Evolutionary conservation across 345 rosid species (phyloP).

Genomic region (Chamaenerion angustifolium): DNA sequence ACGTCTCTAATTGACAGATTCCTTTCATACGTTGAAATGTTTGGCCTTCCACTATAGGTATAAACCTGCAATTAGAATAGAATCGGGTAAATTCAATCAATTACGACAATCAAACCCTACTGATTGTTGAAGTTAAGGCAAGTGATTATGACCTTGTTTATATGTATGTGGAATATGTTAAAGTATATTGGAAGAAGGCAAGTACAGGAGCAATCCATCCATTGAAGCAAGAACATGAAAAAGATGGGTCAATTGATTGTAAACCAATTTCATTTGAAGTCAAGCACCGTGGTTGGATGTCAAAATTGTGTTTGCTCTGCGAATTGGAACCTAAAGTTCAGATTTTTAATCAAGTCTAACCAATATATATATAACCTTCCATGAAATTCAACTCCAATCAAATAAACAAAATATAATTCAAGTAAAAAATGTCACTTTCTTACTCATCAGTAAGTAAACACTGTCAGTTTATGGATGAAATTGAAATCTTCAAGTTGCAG

Average conservation of each 20-base stretch:
- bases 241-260: conserved; percentile 73
- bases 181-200: conserved; percentile 76
- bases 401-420: no score
- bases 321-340: not conserved
- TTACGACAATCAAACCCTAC: not conserved
- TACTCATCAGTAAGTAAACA: no score
- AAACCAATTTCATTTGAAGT: conserved; percentile 80
- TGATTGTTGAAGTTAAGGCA: not conserved
- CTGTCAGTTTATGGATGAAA: no score
- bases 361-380: no score
- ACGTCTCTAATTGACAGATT: conserved; percentile 80
- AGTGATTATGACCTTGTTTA: conserved; percentile 46
- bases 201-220: conserved; percentile 72
- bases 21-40: conserved; percentile 47
- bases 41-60: conserved; percentile 35
- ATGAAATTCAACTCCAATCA: no score
- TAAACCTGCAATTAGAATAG: conserved; percentile 33
- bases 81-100: conserved; percentile 5
- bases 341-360: no score
- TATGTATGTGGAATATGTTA: conserved; percentile 63
- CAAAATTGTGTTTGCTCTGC: conserved; percentile 81
- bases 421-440: no score
- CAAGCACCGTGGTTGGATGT: conserved; percentile 55
- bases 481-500: no score
- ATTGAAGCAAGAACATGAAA: conserved; percentile 60